phyloP scores from a whole-genome alignment of 2,329 filamentous ascomycete species.

The Cercospora zeina region DNA sequence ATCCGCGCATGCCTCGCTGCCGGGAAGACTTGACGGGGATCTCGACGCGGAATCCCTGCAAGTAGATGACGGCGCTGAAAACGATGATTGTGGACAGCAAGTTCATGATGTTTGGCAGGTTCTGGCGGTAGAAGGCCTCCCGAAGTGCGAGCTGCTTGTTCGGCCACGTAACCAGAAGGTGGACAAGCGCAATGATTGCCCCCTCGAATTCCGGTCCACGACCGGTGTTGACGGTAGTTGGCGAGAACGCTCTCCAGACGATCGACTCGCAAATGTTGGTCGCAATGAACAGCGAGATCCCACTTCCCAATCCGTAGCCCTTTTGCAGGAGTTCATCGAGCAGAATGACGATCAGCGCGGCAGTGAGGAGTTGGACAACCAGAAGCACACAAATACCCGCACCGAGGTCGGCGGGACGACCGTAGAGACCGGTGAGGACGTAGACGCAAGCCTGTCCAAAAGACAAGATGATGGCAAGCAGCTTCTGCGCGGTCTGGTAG shows the following conservation, averaged over 20 bases:
- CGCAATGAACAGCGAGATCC: constrained; percentile 98
- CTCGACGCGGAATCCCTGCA: constrained; percentile 86
- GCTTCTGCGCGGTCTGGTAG: constrained; percentile 98
- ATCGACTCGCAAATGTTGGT: constrained; percentile 99
- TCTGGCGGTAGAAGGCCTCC: constrained; percentile 99
- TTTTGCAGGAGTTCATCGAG: constrained; percentile 99
- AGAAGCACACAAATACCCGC: constrained; percentile 97
- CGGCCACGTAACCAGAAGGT: constrained; percentile 96
- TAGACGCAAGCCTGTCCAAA: constrained; percentile 98
- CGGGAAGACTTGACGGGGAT: constrained; percentile 99
- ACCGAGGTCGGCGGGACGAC: constrained; percentile 92
- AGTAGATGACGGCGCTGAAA: constrained; percentile 98
- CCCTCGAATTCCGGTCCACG: constrained; percentile 99
- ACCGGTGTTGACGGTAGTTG: constrained; percentile 98
- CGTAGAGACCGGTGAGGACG: constrained; percentile 97
- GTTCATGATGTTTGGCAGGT: constrained; percentile 98
- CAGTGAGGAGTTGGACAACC: constrained; percentile 95
- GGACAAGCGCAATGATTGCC: constrained; percentile 95
- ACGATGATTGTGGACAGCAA: constrained; percentile 87
- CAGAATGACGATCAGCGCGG: constrained; percentile 97
- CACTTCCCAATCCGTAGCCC: constrained; percentile 96
- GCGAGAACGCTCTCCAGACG: constrained; percentile 99
- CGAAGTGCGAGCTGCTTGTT: constrained; percentile 98
- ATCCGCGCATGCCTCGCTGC: constrained; percentile 97
- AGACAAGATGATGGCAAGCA: constrained; percentile 95